Conservation (phyloP, 306 rosid genomes). For the Arachis hypogaea region DNA sequence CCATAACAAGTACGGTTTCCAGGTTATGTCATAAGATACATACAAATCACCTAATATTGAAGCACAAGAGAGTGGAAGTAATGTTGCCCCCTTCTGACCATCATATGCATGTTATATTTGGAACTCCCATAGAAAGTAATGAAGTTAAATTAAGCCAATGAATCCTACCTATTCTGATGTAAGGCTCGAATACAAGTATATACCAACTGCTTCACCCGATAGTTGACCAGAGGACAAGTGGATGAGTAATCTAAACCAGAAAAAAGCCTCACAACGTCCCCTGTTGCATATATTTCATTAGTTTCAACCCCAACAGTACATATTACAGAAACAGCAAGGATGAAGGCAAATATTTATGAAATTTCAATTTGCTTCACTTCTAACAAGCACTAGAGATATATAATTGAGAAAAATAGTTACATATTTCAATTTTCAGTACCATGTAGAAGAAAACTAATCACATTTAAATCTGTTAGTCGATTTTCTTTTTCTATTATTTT, state of each 20-base stretch:
- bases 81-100: background rate
- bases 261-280: conserved; percentile 59
- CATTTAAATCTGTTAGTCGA: too few relatives aligned
- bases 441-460: too few relatives aligned
- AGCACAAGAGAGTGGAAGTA: background rate
- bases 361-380: background rate
- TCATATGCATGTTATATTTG: background rate
- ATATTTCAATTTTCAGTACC: too few relatives aligned
- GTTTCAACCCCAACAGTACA: background rate
- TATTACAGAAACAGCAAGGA: background rate
- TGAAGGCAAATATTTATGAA: conserved; percentile 13
- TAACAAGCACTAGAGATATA: too few relatives aligned
- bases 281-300: conserved; percentile 49
- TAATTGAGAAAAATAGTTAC: too few relatives aligned
- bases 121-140: background rate
- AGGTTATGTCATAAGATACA: background rate
- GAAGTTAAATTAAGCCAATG: background rate
- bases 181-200: conserved; percentile 65
- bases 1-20: conserved; percentile 1
- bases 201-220: conserved; percentile 65
- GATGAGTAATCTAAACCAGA: conserved; percentile 63
- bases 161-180: conserved; percentile 70
- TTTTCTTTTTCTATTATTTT: too few relatives aligned
- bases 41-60: background rate
- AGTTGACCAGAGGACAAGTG: conserved; percentile 60